A percentile compares a stretch with the other conserved stretches of the same genome.
These are phyloP conservation scores for Kregervanrija fluxuum DNA, from an alignment of 805 yeast species.

Conservation along the genomic window DNA sequence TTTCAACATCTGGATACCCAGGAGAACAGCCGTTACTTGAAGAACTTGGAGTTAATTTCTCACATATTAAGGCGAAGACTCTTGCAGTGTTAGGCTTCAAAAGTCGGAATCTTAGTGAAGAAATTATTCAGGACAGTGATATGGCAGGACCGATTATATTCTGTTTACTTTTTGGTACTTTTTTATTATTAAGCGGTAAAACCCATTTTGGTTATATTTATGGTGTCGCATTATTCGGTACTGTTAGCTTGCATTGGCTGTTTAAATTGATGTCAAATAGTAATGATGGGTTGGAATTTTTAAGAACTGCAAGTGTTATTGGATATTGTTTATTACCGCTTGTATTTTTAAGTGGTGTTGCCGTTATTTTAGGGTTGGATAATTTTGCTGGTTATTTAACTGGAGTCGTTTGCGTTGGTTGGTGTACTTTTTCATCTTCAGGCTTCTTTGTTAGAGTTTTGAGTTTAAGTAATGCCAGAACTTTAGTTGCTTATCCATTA, in stretches of 20 bases:
- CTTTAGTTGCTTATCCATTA: slow-evolving; percentile 88
- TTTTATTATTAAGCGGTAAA: slow-evolving; percentile 79
- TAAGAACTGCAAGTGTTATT: slow-evolving; percentile 80
- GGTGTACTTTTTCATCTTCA: slow-evolving; percentile 93
- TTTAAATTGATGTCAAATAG: slow-evolving; percentile 79
- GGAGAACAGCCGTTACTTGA: slow-evolving; percentile 92
- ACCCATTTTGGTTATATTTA: slow-evolving; percentile 95
- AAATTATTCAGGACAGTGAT: slow-evolving; percentile 81
- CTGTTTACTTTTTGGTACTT: slow-evolving; percentile 79
- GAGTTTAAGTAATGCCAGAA: slow-evolving; percentile 77
- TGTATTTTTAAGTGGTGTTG: slow-evolving; percentile 67
- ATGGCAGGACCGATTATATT: slow-evolving; percentile 92
- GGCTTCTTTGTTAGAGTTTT: slow-evolving; percentile 86
- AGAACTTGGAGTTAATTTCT: slow-evolving; percentile 89
- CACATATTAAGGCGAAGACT: slow-evolving; percentile 80
- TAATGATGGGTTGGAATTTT: slow-evolving; percentile 37
- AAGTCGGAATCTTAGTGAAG: slow-evolving; percentile 51
- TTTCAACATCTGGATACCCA: slow-evolving; percentile 87
- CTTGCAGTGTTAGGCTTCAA: slow-evolving; percentile 76
- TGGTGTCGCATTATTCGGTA: slow-evolving; percentile 92
- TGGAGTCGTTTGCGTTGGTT: slow-evolving; percentile 60
- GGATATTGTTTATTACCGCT: slow-evolving; percentile 93
- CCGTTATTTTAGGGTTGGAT: slow-evolving; percentile 62
- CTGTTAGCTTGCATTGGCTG: slow-evolving; percentile 72
- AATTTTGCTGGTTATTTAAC: slow-evolving; percentile 65